Evolutionary conservation across 768 basidiomycete species (phyloP), one percentile per base, ranked within the genome.

Genomic region (Leccinum incarnatum): DNA sequence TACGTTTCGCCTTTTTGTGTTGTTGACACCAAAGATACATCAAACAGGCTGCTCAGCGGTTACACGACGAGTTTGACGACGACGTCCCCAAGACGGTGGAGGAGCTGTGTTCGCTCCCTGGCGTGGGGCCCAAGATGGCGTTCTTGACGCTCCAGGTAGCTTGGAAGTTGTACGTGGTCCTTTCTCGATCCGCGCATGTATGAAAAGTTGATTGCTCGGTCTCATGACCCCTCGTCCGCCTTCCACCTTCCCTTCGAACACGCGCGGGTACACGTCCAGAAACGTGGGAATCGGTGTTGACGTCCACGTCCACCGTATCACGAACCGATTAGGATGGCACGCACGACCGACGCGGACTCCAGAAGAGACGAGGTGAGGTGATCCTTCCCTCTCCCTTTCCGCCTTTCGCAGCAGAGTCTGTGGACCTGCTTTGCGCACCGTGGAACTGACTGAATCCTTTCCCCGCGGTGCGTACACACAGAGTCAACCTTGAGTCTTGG

Each of bases 101-200:
- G 37, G 92, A 91, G 42, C 77, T 99, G 9, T 92, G 93, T 64
- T 88, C 89, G 5, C 74, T 98, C 12, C 86, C 87, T 2, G 96
- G 96, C 0, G 95, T 98, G 0, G 96, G 96, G 0, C 96, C 95
- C 0, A 98, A 99, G 73, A 97, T 98, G 94, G 93, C 93, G 1
- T 96, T 92, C 74, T 72, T 97, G 36, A 77, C 86, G 2, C 78
- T 96, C 2, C 93, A 94, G 63, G 82, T 83, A 27, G 93, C 92
- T 1, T 96, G 92, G 93, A 81, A 89, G 62, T 61, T 92, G 89
- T 91, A 66, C 56, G 87, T 59, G 14, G 25, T 48, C 21, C 40
- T 37, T 23, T 37, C 23, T 17, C 21, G 2, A 11, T 15, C 7
- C 9, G 4, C 23, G 2, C 23, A 14, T 19, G 42, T 45, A 12